Conservation (phyloP, 2,329 filamentous ascomycete genomes). For the Escovopsis sp. region DNA sequence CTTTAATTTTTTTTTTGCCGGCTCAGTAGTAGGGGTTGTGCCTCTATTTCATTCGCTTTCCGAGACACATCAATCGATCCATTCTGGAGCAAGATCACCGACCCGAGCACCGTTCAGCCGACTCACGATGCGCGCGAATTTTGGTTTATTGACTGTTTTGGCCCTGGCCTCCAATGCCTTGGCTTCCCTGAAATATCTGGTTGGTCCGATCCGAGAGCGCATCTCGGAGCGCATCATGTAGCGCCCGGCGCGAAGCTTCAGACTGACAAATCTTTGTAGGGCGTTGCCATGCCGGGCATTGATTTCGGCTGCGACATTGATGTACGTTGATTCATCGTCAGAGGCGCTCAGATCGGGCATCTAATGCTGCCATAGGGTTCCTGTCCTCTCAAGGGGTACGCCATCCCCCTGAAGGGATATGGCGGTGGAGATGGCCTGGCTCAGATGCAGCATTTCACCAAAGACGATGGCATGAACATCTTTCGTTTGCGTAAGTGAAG, state of each 20-base stretch:
- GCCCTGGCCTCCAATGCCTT: background rate
- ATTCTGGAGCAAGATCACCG: too few species aligned
- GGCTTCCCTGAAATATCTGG: background rate
- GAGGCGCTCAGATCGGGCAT: background rate
- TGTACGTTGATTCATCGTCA: conserved; percentile 14
- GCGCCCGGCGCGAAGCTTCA: background rate
- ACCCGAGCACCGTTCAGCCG: too few species aligned
- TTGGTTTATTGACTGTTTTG: background rate
- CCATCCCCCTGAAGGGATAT: conserved; percentile 19
- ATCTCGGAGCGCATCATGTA: background rate
- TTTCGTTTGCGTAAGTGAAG: conserved; percentile 32
- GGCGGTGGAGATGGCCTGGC: conserved; percentile 25
- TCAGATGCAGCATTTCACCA: conserved; percentile 43
- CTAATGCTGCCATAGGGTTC: conserved; percentile 16
- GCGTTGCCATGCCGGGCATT: conserved; percentile 31
- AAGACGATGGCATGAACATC: conserved; percentile 36
- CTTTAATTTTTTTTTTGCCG: too few species aligned
- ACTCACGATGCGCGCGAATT: background rate
- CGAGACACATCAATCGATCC: too few species aligned
- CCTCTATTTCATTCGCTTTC: too few species aligned
- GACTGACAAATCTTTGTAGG: conserved; percentile 10
- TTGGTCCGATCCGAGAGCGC: background rate
- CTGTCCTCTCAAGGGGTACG: conserved; percentile 21
- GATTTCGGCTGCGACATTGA: conserved; percentile 34
- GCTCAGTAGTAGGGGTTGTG: too few species aligned